These are phyloP conservation scores for Penicillium egyptiacum DNA, from an alignment of 495 filamentous ascomycete genomes.

Conservation along the genomic window DNA sequence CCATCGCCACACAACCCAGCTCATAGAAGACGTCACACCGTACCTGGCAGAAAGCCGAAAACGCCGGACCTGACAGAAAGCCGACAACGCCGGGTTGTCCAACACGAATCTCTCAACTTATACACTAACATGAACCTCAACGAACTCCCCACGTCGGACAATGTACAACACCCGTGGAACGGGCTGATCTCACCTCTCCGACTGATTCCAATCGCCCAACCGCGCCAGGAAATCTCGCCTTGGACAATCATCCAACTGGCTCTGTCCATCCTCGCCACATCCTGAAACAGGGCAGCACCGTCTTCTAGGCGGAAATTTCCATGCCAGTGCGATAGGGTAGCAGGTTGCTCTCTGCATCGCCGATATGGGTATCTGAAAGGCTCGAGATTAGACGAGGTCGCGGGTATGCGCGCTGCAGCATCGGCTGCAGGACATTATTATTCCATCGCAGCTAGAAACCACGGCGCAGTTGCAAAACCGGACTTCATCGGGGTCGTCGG, in stretches of 20 bases:
- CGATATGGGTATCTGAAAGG: neutral
- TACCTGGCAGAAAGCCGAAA: neutral
- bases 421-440: neutral
- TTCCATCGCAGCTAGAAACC: neutral
- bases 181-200: neutral
- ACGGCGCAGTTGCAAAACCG: neutral
- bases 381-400: neutral
- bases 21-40: constrained; percentile 2
- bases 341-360: neutral
- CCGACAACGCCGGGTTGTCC: neutral
- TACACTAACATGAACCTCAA: neutral
- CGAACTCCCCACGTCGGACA: neutral
- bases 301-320: neutral
- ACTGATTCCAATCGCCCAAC: neutral
- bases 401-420: neutral
- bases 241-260: neutral
- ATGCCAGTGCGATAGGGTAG: neutral
- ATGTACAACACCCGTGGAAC: neutral
- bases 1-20: neutral
- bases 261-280: neutral
- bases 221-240: neutral
- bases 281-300: neutral
- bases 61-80: constrained; percentile 5
- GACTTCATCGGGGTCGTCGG: neutral
- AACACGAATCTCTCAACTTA: neutral